Conservation (phyloP, 306 rosid genomes). For the Luffa aegyptiaca region DNA sequence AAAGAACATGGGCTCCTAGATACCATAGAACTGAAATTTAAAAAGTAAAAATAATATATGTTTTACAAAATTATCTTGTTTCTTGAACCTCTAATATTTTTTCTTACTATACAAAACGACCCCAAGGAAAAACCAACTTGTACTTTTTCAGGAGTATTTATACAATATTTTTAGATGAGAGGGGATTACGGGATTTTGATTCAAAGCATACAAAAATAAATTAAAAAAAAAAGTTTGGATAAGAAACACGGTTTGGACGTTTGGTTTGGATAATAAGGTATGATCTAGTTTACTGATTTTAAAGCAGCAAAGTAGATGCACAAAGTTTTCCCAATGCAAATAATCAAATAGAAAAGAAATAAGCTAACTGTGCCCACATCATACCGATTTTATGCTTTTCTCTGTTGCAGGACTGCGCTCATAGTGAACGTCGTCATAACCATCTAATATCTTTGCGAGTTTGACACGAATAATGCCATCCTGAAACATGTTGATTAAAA, state of each 20-base stretch:
- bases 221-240: background rate
- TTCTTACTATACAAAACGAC: background rate
- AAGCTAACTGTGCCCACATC: constrained; percentile 15
- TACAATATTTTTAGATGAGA: background rate
- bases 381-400: constrained; percentile 74
- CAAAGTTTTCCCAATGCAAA: background rate
- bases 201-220: background rate
- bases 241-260: background rate
- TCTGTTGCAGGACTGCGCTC: constrained; percentile 78
- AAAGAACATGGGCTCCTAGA: background rate
- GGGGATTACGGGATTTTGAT: background rate
- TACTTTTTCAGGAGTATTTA: background rate
- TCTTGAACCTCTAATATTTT: background rate
- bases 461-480: constrained; percentile 86
- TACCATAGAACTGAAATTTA: background rate
- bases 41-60: background rate
- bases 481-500: constrained; percentile 31
- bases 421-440: constrained; percentile 70
- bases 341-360: background rate
- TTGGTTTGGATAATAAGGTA: background rate
- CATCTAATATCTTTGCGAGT: constrained; percentile 61
- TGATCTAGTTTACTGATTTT: background rate
- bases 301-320: background rate
- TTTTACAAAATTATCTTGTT: background rate
- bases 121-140: background rate